Conservation (phyloP, 257 asterid genomes). For the Solanum arcanum region DNA sequence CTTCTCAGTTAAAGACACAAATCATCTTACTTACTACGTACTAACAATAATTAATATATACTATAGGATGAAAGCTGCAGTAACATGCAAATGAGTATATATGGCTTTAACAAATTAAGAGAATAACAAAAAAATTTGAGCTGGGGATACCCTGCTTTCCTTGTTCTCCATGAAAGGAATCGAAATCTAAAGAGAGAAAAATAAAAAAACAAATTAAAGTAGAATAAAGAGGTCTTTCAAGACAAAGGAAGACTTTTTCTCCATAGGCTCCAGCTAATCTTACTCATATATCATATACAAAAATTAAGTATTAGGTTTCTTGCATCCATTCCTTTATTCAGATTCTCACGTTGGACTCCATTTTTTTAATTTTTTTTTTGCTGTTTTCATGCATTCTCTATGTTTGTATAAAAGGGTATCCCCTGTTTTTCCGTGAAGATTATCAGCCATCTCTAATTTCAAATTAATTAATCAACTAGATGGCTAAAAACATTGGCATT, state of each 20-base stretch:
- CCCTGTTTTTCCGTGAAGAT: neutral
- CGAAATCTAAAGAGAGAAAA: neutral
- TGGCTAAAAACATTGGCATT: slow-evolving; percentile 14
- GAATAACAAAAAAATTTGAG: neutral
- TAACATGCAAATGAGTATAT: slow-evolving; percentile 42
- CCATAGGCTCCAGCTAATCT: slow-evolving; percentile 31
- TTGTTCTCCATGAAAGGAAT: slow-evolving; percentile 64
- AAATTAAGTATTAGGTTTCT: slow-evolving; percentile 4
- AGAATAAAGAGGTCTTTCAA: slow-evolving; percentile 19
- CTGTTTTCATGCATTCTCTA: neutral
- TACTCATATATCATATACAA: slow-evolving; percentile 4
- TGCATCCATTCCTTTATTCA: slow-evolving; percentile 35
- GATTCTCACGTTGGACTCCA: slow-evolving; percentile 25
- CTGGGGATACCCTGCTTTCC: slow-evolving; percentile 34
- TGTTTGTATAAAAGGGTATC: neutral
- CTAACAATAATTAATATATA: neutral
- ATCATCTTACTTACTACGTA: neutral
- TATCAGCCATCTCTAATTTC: neutral
- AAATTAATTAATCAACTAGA: neutral
- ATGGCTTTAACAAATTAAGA: neutral
- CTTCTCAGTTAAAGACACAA: neutral
- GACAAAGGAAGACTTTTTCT: slow-evolving; percentile 50
- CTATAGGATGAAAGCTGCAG: neutral
- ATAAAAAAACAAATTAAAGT: slow-evolving; percentile 1
- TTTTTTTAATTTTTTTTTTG: neutral